A percentile compares a stretch with the other conserved stretches of the same genome.
Conservation (phyloP, 352 stramenopile species). For the Globisporangium spinosum region DNA sequence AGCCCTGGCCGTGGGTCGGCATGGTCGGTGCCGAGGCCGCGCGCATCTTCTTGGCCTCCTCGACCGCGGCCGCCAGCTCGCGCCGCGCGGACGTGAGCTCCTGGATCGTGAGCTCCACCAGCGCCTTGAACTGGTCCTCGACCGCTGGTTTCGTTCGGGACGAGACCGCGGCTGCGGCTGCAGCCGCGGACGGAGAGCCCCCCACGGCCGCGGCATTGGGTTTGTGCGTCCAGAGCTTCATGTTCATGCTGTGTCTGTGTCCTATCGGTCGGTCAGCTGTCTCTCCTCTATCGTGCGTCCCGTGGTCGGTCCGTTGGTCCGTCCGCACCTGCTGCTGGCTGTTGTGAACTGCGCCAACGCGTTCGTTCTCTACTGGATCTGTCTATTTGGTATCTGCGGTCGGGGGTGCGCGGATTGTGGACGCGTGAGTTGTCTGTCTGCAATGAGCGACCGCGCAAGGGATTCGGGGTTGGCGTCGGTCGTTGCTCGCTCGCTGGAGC, state of each 20-base stretch:
- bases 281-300: background rate
- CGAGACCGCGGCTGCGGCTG: background rate
- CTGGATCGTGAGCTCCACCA: constrained; percentile 15
- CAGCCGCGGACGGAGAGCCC: background rate
- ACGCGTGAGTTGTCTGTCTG: background rate
- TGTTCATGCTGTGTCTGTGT: constrained; percentile 10
- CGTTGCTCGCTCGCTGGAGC: constrained; percentile 3
- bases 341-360: background rate
- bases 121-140: constrained; percentile 16
- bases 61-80: constrained; percentile 9
- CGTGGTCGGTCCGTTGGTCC: background rate
- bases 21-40: constrained; percentile 14
- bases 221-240: constrained; percentile 15
- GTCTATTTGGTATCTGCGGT: constrained; percentile 3
- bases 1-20: constrained; percentile 12
- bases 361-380: background rate
- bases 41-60: constrained; percentile 21
- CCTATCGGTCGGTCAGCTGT: background rate
- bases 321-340: background rate
- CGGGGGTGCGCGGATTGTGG: background rate
- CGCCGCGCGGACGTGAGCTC: constrained; percentile 12
- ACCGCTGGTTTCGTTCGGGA: background rate
- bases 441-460: constrained; percentile 8
- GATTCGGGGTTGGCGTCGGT: background rate
- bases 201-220: background rate